Percentiles rank a stretch among this genome's conserved stretches.
Conservation (phyloP, 179 eudicot species). For the Spinacia oleracea region DNA sequence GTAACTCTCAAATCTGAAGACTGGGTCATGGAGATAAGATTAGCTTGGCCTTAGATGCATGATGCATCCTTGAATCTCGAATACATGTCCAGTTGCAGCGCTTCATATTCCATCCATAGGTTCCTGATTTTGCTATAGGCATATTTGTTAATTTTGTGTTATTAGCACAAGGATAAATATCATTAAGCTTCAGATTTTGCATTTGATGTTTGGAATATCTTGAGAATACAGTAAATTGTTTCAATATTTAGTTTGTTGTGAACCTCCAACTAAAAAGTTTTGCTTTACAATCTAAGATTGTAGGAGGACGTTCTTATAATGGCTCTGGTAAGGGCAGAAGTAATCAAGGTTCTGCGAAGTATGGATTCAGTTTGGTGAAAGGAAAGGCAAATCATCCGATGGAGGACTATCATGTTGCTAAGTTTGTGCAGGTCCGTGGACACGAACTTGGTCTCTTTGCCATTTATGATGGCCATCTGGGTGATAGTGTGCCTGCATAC, state of each 20-base stretch:
- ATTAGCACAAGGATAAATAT: neutral
- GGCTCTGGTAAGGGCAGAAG: conserved; percentile 76
- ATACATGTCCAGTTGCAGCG: neutral
- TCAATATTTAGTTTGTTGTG: neutral
- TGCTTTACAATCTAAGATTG: conserved; percentile 34
- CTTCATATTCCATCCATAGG: neutral
- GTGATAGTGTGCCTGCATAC: conserved; percentile 82
- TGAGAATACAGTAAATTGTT: neutral
- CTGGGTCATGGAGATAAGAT: neutral
- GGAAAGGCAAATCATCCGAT: conserved; percentile 91
- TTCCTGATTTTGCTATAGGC: conserved; percentile 1
- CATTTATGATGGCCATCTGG: conserved; percentile 85
- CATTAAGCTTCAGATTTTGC: neutral
- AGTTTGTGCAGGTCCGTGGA: conserved; percentile 51
- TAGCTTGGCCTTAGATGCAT: conserved; percentile 1
- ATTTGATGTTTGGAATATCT: neutral
- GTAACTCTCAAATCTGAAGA: neutral
- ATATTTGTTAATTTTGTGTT: neutral
- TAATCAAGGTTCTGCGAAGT: conserved; percentile 51
- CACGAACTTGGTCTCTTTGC: conserved; percentile 85
- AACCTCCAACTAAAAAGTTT: neutral
- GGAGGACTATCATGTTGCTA: conserved; percentile 93
- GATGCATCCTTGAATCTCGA: neutral
- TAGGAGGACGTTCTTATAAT: conserved; percentile 58
- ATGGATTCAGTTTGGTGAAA: conserved; percentile 73